Evolutionary conservation across 2,329 filamentous ascomycete genomes (phyloP), one percentile per base, ranked within the genome.

Genomic region (Pseudocercospora pini-densiflorae): DNA sequence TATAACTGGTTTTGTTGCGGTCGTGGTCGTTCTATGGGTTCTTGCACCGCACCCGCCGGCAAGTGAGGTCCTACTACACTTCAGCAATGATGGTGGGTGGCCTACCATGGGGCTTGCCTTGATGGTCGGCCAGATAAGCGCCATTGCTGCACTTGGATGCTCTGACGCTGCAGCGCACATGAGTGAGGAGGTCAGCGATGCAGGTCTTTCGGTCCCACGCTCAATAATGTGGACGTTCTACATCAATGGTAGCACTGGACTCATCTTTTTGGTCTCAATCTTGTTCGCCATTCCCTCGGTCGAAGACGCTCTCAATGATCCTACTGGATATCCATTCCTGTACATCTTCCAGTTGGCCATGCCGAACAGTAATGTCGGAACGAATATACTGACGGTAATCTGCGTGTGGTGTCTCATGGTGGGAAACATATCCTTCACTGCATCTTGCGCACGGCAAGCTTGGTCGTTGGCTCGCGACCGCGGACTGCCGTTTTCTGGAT

Each of bases 1-100:
- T 47, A 64, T 70, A 9, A 58, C 61, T 5, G 68, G 68, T 3
- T 70, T 70, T 16, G 68, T 70, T 1, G 68, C 68, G 3, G 64
- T 70, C 9, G 66, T 70, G 1, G 66, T 70, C 10, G 66, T 66
- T 0, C 36, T 70, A 0, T 70, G 68, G 68, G 66, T 68, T 3
- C 64, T 70, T 2, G 66, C 68, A 31, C 68, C 68, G 12, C 68
- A 70, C 62, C 64, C 65, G 5, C 67, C 69, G 8, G 70, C 76
- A n/a, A 47, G 68, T 33, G 72, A 77, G 43, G 76, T 77, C 27
- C 76, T 77, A 40, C 36, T 72, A 0, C 59, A 73, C 47, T 73
- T 75, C 59, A 64, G 67, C 19, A 73, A 75, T 47, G 65, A 65
- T 16, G 70, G 72, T 7, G 75, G 74, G 9, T 77, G 72, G 71